Base-by-base conservation (phyloP, 2,329 filamentous ascomycete genomes). In the Colletotrichum sublineola region DNA sequence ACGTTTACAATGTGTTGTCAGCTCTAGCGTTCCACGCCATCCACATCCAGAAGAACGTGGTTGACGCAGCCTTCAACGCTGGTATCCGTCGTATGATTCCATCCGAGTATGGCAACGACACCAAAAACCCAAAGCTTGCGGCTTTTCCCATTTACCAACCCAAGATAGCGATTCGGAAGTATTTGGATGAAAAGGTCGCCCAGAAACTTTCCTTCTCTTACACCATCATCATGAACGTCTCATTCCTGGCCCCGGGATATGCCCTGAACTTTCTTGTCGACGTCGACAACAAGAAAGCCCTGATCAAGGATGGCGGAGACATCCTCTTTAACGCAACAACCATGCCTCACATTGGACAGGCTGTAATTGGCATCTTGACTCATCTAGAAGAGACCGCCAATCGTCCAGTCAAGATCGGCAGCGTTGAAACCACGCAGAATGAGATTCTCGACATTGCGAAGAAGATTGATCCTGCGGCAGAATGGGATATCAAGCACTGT, bases 51-150 rank as follows among this genome's bases (percentile, higher is more conserved):
- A 79, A 80, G 42, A 82, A 81, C 52, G 77, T 90, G 71, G 84
- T 89, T 55, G 85, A 89, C 67, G 88, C 87, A 1, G 84, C 86
- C 33, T 81, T 87, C 42, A 81, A 81, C 14, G 87, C 87, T 9
- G 86, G 87, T 20, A 86, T 90, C 5, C 82, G 86, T 75, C 82
- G 86, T n/a, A 88, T 89, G 78, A 80, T 90, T 36, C 87, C 87
- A 5, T 85, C 84, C 8, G 87, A 90, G 68, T 90, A 85, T 53
- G 74, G 74, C 33, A 81, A 79, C 14, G 78, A 79, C 78, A 77
- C 80, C 31, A 65, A 73, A 56, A 69, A 74, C 29, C 64, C 70
- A n/a, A 74, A 76, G 31, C 46, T 76, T 9, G 61, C 74, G 36
- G 40, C 73, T 15, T 48, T 77, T 7, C 76, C 76, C 6, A 68